Conservation (phyloP, 805 yeast species). For the Zygosaccharomyces bailii region DNA sequence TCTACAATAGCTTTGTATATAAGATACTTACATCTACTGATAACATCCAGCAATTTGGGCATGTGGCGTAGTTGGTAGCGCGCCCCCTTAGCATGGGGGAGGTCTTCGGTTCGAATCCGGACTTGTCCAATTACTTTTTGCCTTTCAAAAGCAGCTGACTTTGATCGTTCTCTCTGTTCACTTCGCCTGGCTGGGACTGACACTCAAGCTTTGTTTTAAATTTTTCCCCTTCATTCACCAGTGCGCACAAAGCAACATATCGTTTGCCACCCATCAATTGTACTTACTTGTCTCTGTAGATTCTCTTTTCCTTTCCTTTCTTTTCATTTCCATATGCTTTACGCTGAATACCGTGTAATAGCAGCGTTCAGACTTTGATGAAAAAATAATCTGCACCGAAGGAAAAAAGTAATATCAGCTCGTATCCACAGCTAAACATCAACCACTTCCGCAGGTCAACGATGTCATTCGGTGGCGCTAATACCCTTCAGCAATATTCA, state of each 20-base stretch:
- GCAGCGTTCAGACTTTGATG: not conserved
- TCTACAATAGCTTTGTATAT: no score
- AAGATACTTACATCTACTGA: no score
- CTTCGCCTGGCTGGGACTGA: no score
- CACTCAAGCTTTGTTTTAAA: no score
- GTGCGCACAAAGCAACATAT: no score
- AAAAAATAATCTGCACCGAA: not conserved
- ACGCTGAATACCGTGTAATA: not conserved
- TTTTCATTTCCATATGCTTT: not conserved
- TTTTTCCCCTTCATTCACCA: no score
- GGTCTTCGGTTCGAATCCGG: constrained; percentile 13
- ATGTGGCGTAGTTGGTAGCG: constrained; percentile 13
- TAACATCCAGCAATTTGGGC: no score
- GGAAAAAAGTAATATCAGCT: not conserved
- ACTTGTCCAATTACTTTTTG: constrained; percentile 5
- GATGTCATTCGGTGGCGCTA: constrained; percentile 33
- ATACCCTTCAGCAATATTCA: constrained; percentile 27
- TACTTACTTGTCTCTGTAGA: not conserved
- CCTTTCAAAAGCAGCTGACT: not conserved
- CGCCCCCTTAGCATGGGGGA: constrained; percentile 13
- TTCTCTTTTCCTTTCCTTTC: not conserved
- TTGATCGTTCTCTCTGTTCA: no score
- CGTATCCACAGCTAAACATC: not conserved
- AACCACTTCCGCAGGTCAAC: not conserved
- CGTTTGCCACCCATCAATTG: not conserved